Evolutionary conservation across 164 flowering plant genomes (phyloP).

Genomic region (Dillenia suffruticosa): DNA sequence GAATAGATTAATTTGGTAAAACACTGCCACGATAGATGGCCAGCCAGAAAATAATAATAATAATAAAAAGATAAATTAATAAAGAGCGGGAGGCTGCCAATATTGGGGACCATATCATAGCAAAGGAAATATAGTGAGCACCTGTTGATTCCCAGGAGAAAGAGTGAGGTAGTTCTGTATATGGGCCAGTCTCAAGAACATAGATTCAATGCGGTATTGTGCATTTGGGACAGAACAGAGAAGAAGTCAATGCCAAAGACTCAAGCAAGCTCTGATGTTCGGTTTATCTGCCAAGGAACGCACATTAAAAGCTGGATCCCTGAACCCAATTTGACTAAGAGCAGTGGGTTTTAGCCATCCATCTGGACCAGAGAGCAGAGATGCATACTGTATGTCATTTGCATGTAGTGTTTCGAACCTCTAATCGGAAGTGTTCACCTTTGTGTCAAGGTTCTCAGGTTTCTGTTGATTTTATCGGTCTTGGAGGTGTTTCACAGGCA

Average conservation of each 20-base stretch:
- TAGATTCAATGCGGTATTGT: slow-evolving; percentile 98
- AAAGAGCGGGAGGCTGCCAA: no score
- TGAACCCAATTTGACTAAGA: slow-evolving; percentile 89
- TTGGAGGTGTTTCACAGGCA: slow-evolving; percentile 11
- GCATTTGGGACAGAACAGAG: slow-evolving; percentile 98
- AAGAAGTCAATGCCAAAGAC: slow-evolving; percentile 99
- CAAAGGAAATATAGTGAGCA: slow-evolving; percentile 4
- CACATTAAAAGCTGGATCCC: slow-evolving; percentile 29
- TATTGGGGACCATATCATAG: no score
- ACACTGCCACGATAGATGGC: no score
- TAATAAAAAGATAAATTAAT: no score
- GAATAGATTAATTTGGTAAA: no score
- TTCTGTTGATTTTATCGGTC: slow-evolving; percentile 19
- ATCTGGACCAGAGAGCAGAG: slow-evolving; percentile 90
- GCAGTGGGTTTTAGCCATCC: slow-evolving; percentile 66
- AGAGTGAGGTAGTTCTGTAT: slow-evolving; percentile 87
- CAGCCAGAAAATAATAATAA: no score
- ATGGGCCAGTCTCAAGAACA: slow-evolving; percentile 90
- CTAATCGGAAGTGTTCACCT: slow-evolving; percentile 7
- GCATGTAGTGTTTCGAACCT: slow-evolving; percentile 4
- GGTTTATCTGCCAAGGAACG: slow-evolving; percentile 59
- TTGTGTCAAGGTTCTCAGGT: slow-evolving; percentile 6
- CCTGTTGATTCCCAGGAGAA: slow-evolving; percentile 92
- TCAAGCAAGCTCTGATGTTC: slow-evolving; percentile 98
- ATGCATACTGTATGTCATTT: slow-evolving; percentile 40